These are phyloP conservation scores for Mycena amicta DNA, from an alignment of 768 basidiomycete genomes.

Conservation along the genomic window DNA sequence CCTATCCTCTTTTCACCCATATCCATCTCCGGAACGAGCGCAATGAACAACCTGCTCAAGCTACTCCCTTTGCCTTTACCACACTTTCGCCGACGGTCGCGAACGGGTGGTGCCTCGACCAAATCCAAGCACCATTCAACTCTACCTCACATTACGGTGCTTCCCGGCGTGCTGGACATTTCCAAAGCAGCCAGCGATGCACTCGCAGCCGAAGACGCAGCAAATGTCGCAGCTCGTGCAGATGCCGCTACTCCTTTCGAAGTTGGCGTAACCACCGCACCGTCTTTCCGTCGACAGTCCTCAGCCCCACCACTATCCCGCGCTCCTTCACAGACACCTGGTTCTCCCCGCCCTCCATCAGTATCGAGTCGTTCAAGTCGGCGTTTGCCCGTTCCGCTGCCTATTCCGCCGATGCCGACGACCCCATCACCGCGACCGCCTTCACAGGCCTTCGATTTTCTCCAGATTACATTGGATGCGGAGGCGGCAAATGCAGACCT, in stretches of 20 bases:
- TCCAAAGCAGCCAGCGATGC: conserved; percentile 19
- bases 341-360: no score
- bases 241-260: conserved; percentile 1
- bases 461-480: neutral
- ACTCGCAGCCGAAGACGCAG: neutral
- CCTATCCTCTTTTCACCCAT: neutral
- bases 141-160: neutral
- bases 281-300: neutral
- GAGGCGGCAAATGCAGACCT: conserved; percentile 1
- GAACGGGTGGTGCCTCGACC: neutral
- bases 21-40: neutral
- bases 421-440: conserved; percentile 8
- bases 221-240: neutral
- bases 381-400: neutral
- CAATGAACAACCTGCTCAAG: neutral
- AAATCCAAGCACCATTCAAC: conserved; percentile 4
- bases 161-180: conserved; percentile 18
- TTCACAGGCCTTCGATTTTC: neutral
- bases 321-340: neutral
- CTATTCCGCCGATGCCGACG: conserved; percentile 19
- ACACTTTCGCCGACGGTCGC: neutral
- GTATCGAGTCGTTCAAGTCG: neutral
- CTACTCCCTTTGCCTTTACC: neutral
- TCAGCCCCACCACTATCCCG: neutral
- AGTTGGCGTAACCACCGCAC: neutral